These are phyloP conservation scores for Ceratobasidium sp. DNA, from an alignment of 1,284 basidiomycete genomes.

Conservation along the genomic window DNA sequence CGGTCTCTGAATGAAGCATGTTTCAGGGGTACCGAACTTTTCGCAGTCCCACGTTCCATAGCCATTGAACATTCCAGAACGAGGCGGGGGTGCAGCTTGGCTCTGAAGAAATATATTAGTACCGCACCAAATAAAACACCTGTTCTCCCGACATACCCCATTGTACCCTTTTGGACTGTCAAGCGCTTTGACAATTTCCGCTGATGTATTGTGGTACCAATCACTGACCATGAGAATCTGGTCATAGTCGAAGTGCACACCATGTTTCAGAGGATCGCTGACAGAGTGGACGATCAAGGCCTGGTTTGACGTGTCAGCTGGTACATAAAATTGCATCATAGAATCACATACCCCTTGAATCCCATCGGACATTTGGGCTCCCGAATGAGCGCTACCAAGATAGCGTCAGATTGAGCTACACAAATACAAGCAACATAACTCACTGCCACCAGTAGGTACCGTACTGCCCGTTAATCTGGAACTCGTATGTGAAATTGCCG, in stretches of 20 bases:
- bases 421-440: conserved; percentile 40
- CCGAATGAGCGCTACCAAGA: conserved; percentile 32
- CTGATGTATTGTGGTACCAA: conserved; percentile 50
- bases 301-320: conserved; percentile 33
- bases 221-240: conserved; percentile 51
- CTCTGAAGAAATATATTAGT: neutral
- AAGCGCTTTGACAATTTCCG: conserved; percentile 45
- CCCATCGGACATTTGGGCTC: conserved; percentile 12
- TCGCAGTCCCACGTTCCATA: conserved; percentile 15
- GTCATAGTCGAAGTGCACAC: conserved; percentile 50
- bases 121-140: neutral
- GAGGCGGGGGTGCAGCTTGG: conserved; percentile 19
- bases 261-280: conserved; percentile 44
- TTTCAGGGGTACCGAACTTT: conserved; percentile 43
- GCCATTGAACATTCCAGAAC: conserved; percentile 18
- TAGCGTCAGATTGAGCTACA: neutral
- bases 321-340: conserved; percentile 39
- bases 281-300: conserved; percentile 51
- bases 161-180: conserved; percentile 49
- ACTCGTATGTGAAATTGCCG: conserved; percentile 57
- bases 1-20: conserved; percentile 46
- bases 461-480: conserved; percentile 46
- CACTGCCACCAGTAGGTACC: conserved; percentile 51
- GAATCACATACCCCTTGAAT: conserved; percentile 44
- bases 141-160: conserved; percentile 46